Percentiles rank a stretch among this genome's conserved stretches.
phyloP scores from a whole-genome alignment of 1,139 yeast species.

The Taphrina flavorubra region DNA sequence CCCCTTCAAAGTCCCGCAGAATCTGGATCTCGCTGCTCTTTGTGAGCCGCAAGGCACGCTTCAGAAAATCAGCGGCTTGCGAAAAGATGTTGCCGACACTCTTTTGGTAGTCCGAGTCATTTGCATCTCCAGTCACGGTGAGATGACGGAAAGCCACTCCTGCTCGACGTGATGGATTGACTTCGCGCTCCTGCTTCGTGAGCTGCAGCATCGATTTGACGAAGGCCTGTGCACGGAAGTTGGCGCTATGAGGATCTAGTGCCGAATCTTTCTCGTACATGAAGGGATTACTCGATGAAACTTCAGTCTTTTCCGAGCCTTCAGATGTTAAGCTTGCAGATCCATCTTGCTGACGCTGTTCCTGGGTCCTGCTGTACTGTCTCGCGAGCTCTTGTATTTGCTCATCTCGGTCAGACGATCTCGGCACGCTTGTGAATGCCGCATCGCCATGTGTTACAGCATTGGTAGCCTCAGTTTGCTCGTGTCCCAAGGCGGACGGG shows the following conservation, averaged over 20 bases:
- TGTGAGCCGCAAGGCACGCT: constrained; percentile 46
- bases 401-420: neutral
- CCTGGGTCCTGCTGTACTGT: constrained; percentile 15
- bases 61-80: constrained; percentile 48
- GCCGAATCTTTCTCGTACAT: constrained; percentile 53
- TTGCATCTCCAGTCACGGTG: constrained; percentile 74
- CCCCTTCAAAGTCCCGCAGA: constrained; percentile 69
- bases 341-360: neutral
- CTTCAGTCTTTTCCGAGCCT: constrained; percentile 13
- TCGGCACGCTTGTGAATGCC: neutral
- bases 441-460: neutral
- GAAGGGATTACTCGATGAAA: constrained; percentile 43
- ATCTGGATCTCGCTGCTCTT: constrained; percentile 51
- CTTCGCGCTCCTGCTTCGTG: constrained; percentile 64
- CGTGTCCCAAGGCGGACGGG: constrained; percentile 3
- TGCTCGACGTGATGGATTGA: constrained; percentile 66
- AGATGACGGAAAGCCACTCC: constrained; percentile 74
- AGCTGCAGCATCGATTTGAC: constrained; percentile 69
- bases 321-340: constrained; percentile 15
- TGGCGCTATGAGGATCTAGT: constrained; percentile 62
- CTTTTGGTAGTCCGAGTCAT: constrained; percentile 79
- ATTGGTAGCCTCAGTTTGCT: neutral
- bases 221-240: constrained; percentile 72
- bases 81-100: constrained; percentile 63
- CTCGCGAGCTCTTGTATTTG: constrained; percentile 21